Conservation (phyloP, 371 early-diverging fungal species). For the Mucor mucedo region DNA sequence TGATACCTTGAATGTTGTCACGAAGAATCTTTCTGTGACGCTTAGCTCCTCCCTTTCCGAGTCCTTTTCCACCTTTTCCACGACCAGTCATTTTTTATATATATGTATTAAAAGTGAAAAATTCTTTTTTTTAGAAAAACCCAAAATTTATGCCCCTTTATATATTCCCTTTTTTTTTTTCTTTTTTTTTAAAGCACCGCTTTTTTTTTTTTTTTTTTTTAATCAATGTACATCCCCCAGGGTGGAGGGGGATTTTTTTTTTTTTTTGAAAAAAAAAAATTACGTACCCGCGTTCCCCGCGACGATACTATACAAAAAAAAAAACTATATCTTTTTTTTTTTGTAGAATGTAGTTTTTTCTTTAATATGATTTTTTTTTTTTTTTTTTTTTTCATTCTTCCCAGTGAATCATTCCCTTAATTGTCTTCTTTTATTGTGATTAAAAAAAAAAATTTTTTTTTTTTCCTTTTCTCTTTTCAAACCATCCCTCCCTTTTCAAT, state of each 20-base stretch:
- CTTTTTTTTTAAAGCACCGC: constrained; percentile 15
- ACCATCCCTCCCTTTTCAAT: too few relatives aligned
- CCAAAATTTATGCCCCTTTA: constrained; percentile 15
- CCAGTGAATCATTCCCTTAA: background rate
- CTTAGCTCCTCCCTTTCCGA: constrained; percentile 98
- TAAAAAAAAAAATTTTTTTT: too few relatives aligned
- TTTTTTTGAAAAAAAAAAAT: constrained; percentile 4
- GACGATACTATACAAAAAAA: background rate
- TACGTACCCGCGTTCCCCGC: too few relatives aligned
- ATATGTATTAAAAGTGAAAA: constrained; percentile 15
- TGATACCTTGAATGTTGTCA: constrained; percentile 99
- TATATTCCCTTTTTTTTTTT: background rate
- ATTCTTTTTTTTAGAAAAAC: background rate
- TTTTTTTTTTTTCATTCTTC: constrained; percentile 4
- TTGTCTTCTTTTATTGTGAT: background rate
- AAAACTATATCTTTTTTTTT: background rate
- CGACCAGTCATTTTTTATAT: constrained; percentile 81
- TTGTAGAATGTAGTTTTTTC: background rate
- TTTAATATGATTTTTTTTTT: background rate
- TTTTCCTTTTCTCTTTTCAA: too few relatives aligned
- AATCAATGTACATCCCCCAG: too few relatives aligned
- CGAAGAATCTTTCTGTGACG: constrained; percentile 99
- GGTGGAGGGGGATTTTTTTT: background rate
- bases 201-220: constrained; percentile 9
- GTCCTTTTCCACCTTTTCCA: constrained; percentile 98